Percentiles rank a stretch among this genome's conserved stretches.
Evolutionary conservation across 2,329 filamentous ascomycete genomes (phyloP).

Genomic region (Colletotrichum truncatum): DNA sequence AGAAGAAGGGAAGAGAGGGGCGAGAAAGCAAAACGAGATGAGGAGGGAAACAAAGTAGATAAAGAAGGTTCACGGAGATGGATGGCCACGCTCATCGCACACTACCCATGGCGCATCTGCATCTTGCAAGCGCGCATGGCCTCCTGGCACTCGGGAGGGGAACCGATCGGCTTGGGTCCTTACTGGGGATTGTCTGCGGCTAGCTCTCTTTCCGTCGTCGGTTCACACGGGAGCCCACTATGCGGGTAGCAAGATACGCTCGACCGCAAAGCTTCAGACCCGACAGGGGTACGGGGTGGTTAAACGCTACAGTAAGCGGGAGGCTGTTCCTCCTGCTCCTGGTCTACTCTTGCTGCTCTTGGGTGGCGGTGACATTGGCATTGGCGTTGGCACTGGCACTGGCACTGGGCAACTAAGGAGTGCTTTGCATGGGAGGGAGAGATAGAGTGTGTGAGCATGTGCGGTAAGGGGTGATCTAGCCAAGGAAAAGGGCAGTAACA

Average conservation of each 20-base stretch:
- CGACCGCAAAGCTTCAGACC: slow-evolving; percentile 31
- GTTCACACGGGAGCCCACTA: slow-evolving; percentile 29
- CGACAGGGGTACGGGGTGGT: slow-evolving; percentile 18
- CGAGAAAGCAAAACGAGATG: slow-evolving; percentile 34
- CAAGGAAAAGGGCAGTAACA: neutral
- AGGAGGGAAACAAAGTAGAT: slow-evolving; percentile 31
- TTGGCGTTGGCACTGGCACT: neutral
- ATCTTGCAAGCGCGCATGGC: slow-evolving; percentile 20
- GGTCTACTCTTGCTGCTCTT: neutral
- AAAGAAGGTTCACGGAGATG: slow-evolving; percentile 23
- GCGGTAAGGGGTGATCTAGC: slow-evolving; percentile 23
- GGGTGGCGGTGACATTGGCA: no score
- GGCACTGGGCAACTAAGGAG: neutral
- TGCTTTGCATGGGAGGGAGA: neutral
- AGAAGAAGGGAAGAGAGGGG: slow-evolving; percentile 32
- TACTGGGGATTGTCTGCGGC: slow-evolving; percentile 32
- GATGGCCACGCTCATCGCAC: neutral
- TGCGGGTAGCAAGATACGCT: slow-evolving; percentile 30
- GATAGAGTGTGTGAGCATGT: slow-evolving; percentile 6
- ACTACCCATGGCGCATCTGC: slow-evolving; percentile 4
- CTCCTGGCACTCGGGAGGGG: slow-evolving; percentile 19
- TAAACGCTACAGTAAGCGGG: slow-evolving; percentile 10
- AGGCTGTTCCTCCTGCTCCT: neutral
- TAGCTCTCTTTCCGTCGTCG: slow-evolving; percentile 32
- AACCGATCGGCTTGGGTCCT: slow-evolving; percentile 29